phyloP scores from a whole-genome alignment of 768 basidiomycete genomes.

The Hypsizygus marmoreus region DNA sequence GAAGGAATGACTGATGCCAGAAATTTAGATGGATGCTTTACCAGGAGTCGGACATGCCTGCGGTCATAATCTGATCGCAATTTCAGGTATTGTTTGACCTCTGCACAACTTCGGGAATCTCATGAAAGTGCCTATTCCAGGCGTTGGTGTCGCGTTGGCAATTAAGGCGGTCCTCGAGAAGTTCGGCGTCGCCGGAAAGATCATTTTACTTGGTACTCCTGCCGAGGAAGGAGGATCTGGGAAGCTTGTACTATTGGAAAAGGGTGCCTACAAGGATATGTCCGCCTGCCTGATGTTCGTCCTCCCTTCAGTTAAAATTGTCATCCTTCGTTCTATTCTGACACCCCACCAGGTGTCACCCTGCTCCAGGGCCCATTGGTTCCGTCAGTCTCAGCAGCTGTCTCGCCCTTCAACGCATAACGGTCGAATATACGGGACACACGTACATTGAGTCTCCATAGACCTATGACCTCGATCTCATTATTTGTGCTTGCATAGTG shows the following conservation, averaged over 20 bases:
- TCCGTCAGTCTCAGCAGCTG: conserved; percentile 66
- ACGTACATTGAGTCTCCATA: too few species aligned
- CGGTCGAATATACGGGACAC: conserved; percentile 71
- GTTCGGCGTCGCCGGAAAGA: conserved; percentile 64
- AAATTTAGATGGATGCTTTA: conserved; percentile 68
- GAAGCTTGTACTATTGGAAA: conserved; percentile 68
- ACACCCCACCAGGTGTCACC: conserved; percentile 65
- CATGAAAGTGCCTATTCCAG: conserved; percentile 32
- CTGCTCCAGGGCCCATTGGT: conserved; percentile 73
- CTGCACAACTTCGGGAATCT: background rate
- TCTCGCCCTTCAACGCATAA: conserved; percentile 61
- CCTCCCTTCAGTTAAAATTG: background rate
- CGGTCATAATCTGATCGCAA: conserved; percentile 83
- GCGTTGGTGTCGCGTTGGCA: conserved; percentile 71
- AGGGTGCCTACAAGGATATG: conserved; percentile 76
- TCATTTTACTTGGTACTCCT: conserved; percentile 77
- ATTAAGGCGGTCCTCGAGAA: conserved; percentile 64
- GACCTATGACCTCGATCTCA: too few species aligned
- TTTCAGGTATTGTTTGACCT: conserved; percentile 37
- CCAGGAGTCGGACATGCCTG: conserved; percentile 70
- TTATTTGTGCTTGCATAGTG: conserved; percentile 41
- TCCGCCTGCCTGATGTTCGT: conserved; percentile 74
- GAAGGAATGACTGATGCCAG: too few species aligned
- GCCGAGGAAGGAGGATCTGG: conserved; percentile 82
- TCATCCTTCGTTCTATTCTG: background rate